phyloP scores from a whole-genome alignment of 2,329 filamentous ascomycete genomes.

The Fusarium sp. region DNA sequence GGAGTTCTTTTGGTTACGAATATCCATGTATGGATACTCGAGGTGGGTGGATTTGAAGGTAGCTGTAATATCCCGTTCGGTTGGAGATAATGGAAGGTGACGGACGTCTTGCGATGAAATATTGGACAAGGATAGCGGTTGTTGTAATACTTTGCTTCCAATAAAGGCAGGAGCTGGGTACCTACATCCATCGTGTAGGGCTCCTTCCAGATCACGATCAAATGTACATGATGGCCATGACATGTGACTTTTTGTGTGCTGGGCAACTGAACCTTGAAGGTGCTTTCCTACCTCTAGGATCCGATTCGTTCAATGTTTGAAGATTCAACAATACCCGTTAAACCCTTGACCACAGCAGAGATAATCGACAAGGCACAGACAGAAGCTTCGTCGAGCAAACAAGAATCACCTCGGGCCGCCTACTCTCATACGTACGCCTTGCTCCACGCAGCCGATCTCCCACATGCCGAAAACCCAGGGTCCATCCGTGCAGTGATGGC shows the following conservation, averaged over 20 bases:
- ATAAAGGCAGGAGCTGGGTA: slow-evolving; percentile 3
- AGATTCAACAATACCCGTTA: not conserved
- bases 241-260: slow-evolving; percentile 5
- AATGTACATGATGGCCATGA: not conserved
- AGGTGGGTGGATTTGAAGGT: not conserved
- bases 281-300: not conserved
- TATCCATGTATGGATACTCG: not conserved
- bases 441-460: not conserved
- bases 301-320: slow-evolving; percentile 2
- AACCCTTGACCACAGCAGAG: not conserved
- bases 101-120: not conserved
- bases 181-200: not conserved
- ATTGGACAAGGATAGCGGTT: not conserved
- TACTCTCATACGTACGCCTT: not conserved
- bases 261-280: not conserved
- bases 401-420: not conserved
- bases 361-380: not conserved
- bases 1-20: not conserved
- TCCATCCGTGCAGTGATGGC: slow-evolving; percentile 20
- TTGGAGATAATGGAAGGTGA: not conserved
- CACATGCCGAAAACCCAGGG: slow-evolving; percentile 27
- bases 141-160: not conserved
- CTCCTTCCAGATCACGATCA: slow-evolving; percentile 2
- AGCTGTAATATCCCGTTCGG: not conserved
- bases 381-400: not conserved